Evolutionary conservation across 1,284 basidiomycete species (phyloP).

Genomic region (Ustilago cynodontis): DNA sequence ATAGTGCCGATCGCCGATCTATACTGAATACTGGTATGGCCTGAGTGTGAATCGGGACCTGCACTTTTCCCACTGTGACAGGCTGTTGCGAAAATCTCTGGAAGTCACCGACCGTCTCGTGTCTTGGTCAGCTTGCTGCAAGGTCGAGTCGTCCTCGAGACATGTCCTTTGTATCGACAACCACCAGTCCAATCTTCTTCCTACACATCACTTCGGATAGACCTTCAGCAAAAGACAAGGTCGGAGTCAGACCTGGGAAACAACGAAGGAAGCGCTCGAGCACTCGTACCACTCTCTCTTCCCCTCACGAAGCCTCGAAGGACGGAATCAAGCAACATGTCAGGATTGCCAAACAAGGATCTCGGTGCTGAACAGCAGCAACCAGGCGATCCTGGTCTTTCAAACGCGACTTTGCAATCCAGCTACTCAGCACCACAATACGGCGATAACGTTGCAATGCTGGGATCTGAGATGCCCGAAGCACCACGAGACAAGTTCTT

Average conservation of each 20-base stretch:
- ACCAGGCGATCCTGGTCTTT: slow-evolving; percentile 26
- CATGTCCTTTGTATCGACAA: not conserved
- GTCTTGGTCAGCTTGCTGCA: slow-evolving; percentile 22
- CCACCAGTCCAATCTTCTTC: not conserved
- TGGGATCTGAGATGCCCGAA: slow-evolving; percentile 35
- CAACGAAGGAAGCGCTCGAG: not conserved
- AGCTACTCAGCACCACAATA: not conserved
- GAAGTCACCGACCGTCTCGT: slow-evolving; percentile 1
- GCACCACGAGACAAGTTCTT: slow-evolving; percentile 59
- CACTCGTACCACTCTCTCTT: not conserved
- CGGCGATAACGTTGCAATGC: slow-evolving; percentile 5
- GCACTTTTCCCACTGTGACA: not conserved
- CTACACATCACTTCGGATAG: not conserved
- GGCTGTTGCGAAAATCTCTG: not conserved
- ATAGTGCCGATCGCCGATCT: not conserved
- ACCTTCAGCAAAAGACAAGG: not conserved
- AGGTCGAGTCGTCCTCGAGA: not conserved
- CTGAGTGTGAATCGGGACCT: not conserved
- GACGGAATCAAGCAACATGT: slow-evolving; percentile 30
- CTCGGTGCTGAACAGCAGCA: slow-evolving; percentile 42
- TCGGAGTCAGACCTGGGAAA: not conserved
- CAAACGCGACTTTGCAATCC: not conserved
- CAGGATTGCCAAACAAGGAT: slow-evolving; percentile 38
- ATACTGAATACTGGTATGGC: not conserved
- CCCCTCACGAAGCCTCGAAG: not conserved